phyloP scores from a whole-genome alignment of 2,329 filamentous ascomycete species.

The Stagonosporopsis chrysanthemi region DNA sequence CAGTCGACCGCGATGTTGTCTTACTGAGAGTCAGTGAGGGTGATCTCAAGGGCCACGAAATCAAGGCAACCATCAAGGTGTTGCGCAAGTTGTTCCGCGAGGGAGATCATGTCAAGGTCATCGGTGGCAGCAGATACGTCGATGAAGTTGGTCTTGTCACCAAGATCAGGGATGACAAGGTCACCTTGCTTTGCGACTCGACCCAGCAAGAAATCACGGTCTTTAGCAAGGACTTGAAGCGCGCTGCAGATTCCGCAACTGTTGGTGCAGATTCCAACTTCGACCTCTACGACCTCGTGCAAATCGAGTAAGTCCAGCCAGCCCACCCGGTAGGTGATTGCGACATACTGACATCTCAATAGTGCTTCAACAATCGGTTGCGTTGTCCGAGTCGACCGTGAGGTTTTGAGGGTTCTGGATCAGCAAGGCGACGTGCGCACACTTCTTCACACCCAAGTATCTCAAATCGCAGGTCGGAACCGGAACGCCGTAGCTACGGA shows the following conservation, averaged over 20 bases:
- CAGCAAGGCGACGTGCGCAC: conserved; percentile 85
- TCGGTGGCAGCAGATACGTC: conserved; percentile 90
- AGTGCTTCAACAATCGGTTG: conserved; percentile 87
- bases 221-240: conserved; percentile 94
- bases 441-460: conserved; percentile 88
- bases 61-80: conserved; percentile 91
- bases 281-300: conserved; percentile 90
- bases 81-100: conserved; percentile 90
- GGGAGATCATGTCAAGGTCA: conserved; percentile 98
- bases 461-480: conserved; percentile 83
- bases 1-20: conserved; percentile 90
- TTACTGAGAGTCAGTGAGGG: conserved; percentile 86
- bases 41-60: conserved; percentile 79
- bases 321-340: not conserved
- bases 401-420: conserved; percentile 87
- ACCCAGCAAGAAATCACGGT: conserved; percentile 94
- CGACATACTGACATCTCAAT: conserved; percentile 19
- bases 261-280: conserved; percentile 87
- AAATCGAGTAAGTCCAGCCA: conserved; percentile 72
- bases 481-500: conserved; percentile 90
- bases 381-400: conserved; percentile 92
- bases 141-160: conserved; percentile 98
- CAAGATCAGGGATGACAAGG: conserved; percentile 87
- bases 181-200: conserved; percentile 92
- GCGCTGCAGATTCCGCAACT: conserved; percentile 90